A percentile compares a stretch with the other conserved stretches of the same genome.
These are phyloP conservation scores for Cavenderia fasciculata DNA, from an alignment of 78 protist genomes.

Conservation along the genomic window DNA sequence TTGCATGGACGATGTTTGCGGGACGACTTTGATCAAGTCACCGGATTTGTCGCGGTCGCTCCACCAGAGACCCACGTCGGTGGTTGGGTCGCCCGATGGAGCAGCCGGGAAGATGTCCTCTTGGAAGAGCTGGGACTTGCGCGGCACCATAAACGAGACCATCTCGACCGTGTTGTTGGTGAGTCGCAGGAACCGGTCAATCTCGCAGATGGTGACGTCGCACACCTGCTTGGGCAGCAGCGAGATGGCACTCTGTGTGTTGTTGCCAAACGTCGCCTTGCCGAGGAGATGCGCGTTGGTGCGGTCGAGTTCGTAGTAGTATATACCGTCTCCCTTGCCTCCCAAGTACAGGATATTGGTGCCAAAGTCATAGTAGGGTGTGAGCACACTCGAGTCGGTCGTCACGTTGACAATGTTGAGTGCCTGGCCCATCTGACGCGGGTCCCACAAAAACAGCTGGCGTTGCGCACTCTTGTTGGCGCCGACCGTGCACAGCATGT, in stretches of 20 bases:
- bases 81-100: constrained; percentile 76
- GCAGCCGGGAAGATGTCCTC: constrained; percentile 93
- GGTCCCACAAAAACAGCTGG: constrained; percentile 87
- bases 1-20: constrained; percentile 49
- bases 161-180: constrained; percentile 81
- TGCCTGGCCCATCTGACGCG: constrained; percentile 56
- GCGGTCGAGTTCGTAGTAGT: constrained; percentile 92
- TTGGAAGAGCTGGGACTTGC: constrained; percentile 93
- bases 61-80: constrained; percentile 45
- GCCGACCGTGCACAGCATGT: constrained; percentile 89
- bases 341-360: constrained; percentile 90
- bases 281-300: constrained; percentile 70
- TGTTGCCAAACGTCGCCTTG: constrained; percentile 83
- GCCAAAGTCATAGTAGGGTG: constrained; percentile 93
- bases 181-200: constrained; percentile 88
- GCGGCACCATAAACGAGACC: constrained; percentile 90
- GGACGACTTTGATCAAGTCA: constrained; percentile 6
- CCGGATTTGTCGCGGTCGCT: not conserved
- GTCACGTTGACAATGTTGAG: constrained; percentile 37
- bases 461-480: constrained; percentile 89
- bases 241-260: constrained; percentile 87
- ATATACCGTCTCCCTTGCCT: constrained; percentile 98
- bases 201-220: constrained; percentile 82
- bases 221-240: constrained; percentile 90
- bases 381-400: constrained; percentile 86